Base-by-base conservation (phyloP, 2,329 filamentous ascomycete genomes). In the Xylariaceae sp. region DNA sequence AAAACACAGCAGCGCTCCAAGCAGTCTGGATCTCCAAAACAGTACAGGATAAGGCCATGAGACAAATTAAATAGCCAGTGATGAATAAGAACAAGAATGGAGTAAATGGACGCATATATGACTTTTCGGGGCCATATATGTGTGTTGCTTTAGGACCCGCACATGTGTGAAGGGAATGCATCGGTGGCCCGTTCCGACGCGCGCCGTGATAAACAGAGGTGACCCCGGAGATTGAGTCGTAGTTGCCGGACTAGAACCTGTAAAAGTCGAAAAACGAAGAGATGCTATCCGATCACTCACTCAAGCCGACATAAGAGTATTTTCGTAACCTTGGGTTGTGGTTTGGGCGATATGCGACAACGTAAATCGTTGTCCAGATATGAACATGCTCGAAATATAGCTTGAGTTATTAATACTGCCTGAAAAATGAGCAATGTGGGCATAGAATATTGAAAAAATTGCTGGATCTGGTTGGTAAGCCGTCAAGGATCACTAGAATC, bases 171-270 rank as follows among this genome's bases (percentile, higher is more conserved):
- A 26, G 37, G 37, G 37, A 45, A 48, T 44, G 26, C 10, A 10
- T 6, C 10, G 37, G 32, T 45, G 48, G 48, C 44, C 48, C 43
- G 45, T 18, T n/a, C 20, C 40, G 44, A 57, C 54, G 41, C 51
- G 48, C 54, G 26, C 26, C 45, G 48, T 29, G 37, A 50, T 21
- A n/a, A 26, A 43, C 16, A 44, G 32, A 54, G n/a, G 46, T 46
- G 40, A 19, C 41, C 23, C 18, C 20, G 42, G 48, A 48, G 43
- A 50, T 68, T 66, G 64, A 69, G 64, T 69, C 65, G 52, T 70
- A 69, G 64, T 69, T 69, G 59, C 63, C 52, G 63, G 53, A 62
- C 52, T 21, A 54, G 55, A 61, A 59, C 52, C 44, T 32, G 19
- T 45, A 61, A 59, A 66, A 59, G 42, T 52, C 48, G 46, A 53